These are phyloP conservation scores for Pholiota adiposa DNA, from an alignment of 1,284 basidiomycete species.

Conservation along the genomic window DNA sequence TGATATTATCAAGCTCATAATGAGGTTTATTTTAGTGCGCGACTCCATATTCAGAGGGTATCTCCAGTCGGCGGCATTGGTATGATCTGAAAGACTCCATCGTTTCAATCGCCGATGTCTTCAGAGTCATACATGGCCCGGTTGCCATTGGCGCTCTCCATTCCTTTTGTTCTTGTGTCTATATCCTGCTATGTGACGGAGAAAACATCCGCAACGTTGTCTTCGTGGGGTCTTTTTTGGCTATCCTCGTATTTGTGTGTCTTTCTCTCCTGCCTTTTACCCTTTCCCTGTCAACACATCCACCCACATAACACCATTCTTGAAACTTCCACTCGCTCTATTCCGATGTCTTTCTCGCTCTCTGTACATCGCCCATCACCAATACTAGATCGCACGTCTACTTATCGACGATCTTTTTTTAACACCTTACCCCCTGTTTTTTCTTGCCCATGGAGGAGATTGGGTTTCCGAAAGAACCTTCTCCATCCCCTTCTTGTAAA, in stretches of 20 bases:
- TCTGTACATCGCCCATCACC: background rate
- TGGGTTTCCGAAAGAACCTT: too few species aligned
- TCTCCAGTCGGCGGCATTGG: slow-evolving; percentile 70
- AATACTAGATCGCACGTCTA: background rate
- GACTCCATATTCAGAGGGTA: slow-evolving; percentile 77
- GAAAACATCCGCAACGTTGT: background rate
- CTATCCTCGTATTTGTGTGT: background rate
- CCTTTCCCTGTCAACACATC: background rate
- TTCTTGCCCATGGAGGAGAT: background rate
- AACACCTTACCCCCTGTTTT: background rate
- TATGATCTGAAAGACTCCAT: slow-evolving; percentile 33
- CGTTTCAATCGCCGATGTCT: background rate
- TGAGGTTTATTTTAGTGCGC: slow-evolving; percentile 49
- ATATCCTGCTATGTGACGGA: slow-evolving; percentile 2
- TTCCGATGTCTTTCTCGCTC: background rate
- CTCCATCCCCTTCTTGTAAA: background rate
- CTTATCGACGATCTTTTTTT: background rate
- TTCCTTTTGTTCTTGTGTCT: slow-evolving; percentile 1
- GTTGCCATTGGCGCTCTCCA: slow-evolving; percentile 2
- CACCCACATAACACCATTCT: background rate
- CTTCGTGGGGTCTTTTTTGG: background rate
- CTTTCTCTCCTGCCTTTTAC: background rate
- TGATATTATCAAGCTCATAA: slow-evolving; percentile 17
- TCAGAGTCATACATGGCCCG: slow-evolving; percentile 5
- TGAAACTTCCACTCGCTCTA: background rate